Percentiles rank a stretch among this genome's conserved stretches.
Evolutionary conservation across 306 rosid species (phyloP).

Genomic region (Dalbergia oliveri): DNA sequence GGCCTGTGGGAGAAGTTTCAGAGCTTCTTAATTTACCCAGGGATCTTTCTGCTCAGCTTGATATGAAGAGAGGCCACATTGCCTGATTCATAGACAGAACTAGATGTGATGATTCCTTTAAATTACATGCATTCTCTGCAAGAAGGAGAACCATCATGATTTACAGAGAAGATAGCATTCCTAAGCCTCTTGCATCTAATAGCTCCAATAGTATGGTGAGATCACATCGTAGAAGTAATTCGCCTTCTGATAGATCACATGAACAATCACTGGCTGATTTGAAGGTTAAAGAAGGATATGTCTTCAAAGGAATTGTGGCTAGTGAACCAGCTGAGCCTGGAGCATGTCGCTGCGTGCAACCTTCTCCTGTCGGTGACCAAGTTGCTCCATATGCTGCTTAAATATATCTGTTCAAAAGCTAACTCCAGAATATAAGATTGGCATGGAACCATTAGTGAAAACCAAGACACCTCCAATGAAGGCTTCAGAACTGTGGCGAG

Average conservation of each 20-base stretch:
- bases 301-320: constrained; percentile 84
- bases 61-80: constrained; percentile 88
- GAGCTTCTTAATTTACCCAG: constrained; percentile 61
- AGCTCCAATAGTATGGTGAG: constrained; percentile 50
- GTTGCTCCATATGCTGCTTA: constrained; percentile 69
- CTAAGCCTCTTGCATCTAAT: constrained; percentile 49
- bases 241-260: constrained; percentile 49
- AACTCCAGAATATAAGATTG: constrained; percentile 85
- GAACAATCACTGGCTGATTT: constrained; percentile 63
- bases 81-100: constrained; percentile 77
- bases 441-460: constrained; percentile 82
- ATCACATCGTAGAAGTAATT: constrained; percentile 45
- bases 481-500: constrained; percentile 78
- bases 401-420: constrained; percentile 77
- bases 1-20: constrained; percentile 53
- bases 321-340: constrained; percentile 74
- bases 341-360: constrained; percentile 76
- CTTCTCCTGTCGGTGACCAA: constrained; percentile 66
- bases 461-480: constrained; percentile 81
- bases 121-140: constrained; percentile 37
- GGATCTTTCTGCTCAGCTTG: constrained; percentile 64
- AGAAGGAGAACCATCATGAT: constrained; percentile 50
- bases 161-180: constrained; percentile 50
- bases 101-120: constrained; percentile 49
- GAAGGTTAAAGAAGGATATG: constrained; percentile 73